Evolutionary conservation across 1,139 yeast genomes (phyloP).

Genomic region (Hanseniaspora gamundiae): DNA sequence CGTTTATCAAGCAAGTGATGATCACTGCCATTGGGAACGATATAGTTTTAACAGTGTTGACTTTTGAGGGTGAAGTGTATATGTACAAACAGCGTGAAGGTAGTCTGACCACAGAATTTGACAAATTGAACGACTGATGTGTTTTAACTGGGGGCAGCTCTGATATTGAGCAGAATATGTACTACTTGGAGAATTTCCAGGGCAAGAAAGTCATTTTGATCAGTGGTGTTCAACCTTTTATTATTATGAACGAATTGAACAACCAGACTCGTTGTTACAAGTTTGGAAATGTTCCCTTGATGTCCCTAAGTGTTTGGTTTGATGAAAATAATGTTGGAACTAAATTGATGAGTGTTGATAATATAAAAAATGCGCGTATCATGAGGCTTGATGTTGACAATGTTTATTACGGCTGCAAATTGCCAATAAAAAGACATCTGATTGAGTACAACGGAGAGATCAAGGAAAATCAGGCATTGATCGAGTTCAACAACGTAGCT

Average conservation of each 20-base stretch:
- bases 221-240: constrained; percentile 64
- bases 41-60: constrained; percentile 58
- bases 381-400: constrained; percentile 29
- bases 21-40: constrained; percentile 51
- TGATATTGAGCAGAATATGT: constrained; percentile 54
- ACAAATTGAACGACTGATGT: constrained; percentile 43
- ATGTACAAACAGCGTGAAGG: constrained; percentile 50
- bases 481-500: constrained; percentile 55
- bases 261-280: constrained; percentile 58
- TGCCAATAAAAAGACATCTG: constrained; percentile 37
- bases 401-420: constrained; percentile 46
- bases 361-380: constrained; percentile 59
- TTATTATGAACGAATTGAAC: constrained; percentile 51
- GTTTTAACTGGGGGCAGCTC: constrained; percentile 56
- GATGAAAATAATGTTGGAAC: constrained; percentile 11
- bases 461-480: constrained; percentile 23
- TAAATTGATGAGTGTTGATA: constrained; percentile 51
- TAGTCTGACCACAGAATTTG: constrained; percentile 28
- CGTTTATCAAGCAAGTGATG: constrained; percentile 60
- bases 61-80: constrained; percentile 69
- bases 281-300: constrained; percentile 51
- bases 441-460: constrained; percentile 15
- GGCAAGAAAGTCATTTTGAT: constrained; percentile 54
- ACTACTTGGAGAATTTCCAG: constrained; percentile 45
- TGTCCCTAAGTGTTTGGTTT: constrained; percentile 35